Evolutionary conservation across 75 land plant genomes (phyloP), one percentile per base, ranked within the genome.

Genomic region (Sequoia sempervirens): DNA sequence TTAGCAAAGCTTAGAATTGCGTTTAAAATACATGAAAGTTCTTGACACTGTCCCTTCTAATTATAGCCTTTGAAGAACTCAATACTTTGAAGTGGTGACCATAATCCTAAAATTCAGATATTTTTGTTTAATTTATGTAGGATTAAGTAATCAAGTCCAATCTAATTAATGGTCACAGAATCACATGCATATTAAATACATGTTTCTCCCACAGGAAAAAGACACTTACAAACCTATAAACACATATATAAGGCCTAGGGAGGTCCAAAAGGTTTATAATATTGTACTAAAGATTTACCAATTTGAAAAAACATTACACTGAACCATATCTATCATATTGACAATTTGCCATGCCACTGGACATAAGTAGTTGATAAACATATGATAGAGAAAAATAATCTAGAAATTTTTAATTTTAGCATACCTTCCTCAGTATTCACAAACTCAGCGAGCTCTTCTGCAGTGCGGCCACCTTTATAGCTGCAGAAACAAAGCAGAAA

Each of bases 361-460:
- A 40, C 26, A 8, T 38, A 37, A 20, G 20, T 40, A 18, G 26
- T 18, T 40, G 40, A 18, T 50, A 12, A 43, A 13, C 7, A 7
- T 32, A 32, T 70, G 36, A 30, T 30, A 78, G 11, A 45, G 47
- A n/a, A 78, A 26, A 45, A 26, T 78, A 78, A 45, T 61, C 28
- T 45, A 78, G 28, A 40, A 30, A 40, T n/a, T n/a, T n/a, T n/a
- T n/a, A 74, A 17, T 3, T 23, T 41, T 23, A n/a, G 45, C 28
- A 26, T 86, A 97, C 99, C 99, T 93, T 88, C 99, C 94, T 97
- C 99, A 80, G 40, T 85, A 80, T 97, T 97, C 45, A 97, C 98
- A 90, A 93, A 97, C 82, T 93, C 98, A 64, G 88, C 87, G 87
- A 97, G 96, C 14, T 93, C 89, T 74, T 97, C 99, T 37, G 94